Evolutionary conservation across 1,284 basidiomycete genomes (phyloP).

Genomic region (Lentinula novae-zelandiae): DNA sequence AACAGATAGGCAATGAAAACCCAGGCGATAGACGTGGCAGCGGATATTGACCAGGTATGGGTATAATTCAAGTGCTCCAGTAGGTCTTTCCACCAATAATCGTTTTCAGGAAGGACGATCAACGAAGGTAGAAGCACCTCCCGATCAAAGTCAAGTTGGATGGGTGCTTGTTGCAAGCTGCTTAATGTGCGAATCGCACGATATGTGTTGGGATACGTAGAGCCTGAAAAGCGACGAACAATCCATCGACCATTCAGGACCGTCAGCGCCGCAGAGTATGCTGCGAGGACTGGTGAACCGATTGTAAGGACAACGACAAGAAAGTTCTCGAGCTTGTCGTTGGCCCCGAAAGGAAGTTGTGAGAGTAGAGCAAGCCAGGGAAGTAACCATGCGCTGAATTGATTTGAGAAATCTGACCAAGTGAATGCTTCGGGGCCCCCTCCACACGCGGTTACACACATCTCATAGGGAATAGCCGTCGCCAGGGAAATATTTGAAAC

Average conservation of each 20-base stretch:
- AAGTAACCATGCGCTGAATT: constrained; percentile 26
- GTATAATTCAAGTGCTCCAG: constrained; percentile 25
- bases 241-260: constrained; percentile 34
- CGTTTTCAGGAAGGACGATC: constrained; percentile 31
- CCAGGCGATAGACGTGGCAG: constrained; percentile 29
- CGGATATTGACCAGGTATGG: constrained; percentile 31
- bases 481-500: constrained; percentile 18
- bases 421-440: constrained; percentile 17
- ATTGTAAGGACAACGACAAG: constrained; percentile 29
- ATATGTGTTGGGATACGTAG: constrained; percentile 26
- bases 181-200: constrained; percentile 27
- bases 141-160: constrained; percentile 22
- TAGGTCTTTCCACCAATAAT: constrained; percentile 31
- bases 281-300: constrained; percentile 35
- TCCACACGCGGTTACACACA: constrained; percentile 21
- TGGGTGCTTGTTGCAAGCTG: constrained; percentile 31
- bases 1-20: constrained; percentile 32
- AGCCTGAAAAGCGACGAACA: constrained; percentile 24
- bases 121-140: constrained; percentile 29
- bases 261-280: constrained; percentile 34
- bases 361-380: constrained; percentile 27
- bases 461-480: constrained; percentile 21
- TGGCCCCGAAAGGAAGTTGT: constrained; percentile 26
- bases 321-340: constrained; percentile 28
- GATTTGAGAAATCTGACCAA: constrained; percentile 22